Base-by-base conservation (phyloP, 768 basidiomycete genomes). In the Mycena belliarum region DNA sequence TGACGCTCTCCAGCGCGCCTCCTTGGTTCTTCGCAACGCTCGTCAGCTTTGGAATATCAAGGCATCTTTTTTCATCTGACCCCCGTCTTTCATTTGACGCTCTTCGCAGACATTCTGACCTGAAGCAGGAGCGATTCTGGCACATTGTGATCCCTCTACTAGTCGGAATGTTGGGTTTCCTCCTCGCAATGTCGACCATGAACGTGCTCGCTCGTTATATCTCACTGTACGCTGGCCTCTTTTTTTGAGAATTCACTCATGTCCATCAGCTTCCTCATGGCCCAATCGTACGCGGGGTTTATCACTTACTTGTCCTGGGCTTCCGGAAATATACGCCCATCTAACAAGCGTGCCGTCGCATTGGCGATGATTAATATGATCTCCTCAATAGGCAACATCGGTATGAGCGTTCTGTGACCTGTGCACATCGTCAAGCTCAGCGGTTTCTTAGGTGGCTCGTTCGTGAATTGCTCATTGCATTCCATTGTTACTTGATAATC, bases 271-370 rank as follows among this genome's bases (percentile, higher is more conserved):
- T 92, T 93, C 70, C 71, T 93, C 41, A 87, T 91, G 83, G 86
- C 88, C 6, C 84, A 87, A 63, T 83, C 84, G 0, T 90, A 89
- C 64, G 77, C 86, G 0, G 90, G 82, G 6, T 90, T 88, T 71
- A 82, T 92, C 60, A 79, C 81, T 52, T 86, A 89, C 55, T 67
- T 80, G 43, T 77, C 81, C 1, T 84, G 82, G 82, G 74, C 77
- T 11, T 80, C 78, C 55, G 75, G 76, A 26, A 75, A 79, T n/a
- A 74, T 82, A 18, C 69, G 84, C n/a, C 86, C 93, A 24, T 80
- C 91, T 6, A 84, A 87, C n/a, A 95, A 95, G 72, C 86, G 93
- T 6, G 89, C 93, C 3, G 88, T 94, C n/a, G 88, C 88, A 14
- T 77, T 96, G 46, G 93, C 92, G 2, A 73, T 91, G 59, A 83